These are phyloP conservation scores for Moniliella sp. DNA, from an alignment of 1,284 basidiomycete species.

Conservation along the genomic window DNA sequence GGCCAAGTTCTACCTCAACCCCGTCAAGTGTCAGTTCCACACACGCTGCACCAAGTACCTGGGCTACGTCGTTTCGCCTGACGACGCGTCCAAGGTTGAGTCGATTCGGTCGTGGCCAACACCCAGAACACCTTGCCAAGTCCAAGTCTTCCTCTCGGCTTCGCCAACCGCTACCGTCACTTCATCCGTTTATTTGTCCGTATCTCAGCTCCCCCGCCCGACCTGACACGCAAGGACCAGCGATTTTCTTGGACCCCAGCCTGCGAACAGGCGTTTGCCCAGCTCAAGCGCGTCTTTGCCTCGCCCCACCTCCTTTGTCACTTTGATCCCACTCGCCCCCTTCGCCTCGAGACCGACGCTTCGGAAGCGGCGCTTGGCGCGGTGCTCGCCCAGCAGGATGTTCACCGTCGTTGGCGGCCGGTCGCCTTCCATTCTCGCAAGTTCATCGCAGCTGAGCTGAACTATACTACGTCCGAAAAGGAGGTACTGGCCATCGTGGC, in stretches of 20 bases:
- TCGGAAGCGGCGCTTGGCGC: constrained; percentile 3
- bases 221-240: constrained; percentile 1
- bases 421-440: constrained; percentile 7
- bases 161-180: constrained; percentile 3
- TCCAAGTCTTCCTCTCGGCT: constrained; percentile 3
- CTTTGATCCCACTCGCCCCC: no score
- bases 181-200: constrained; percentile 2
- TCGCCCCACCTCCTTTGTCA: constrained; percentile 1
- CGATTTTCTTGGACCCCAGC: constrained; percentile 1
- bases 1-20: constrained; percentile 2
- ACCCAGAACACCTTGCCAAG: constrained; percentile 23
- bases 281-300: constrained; percentile 3
- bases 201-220: constrained; percentile 1
- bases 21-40: constrained; percentile 4
- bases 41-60: constrained; percentile 35
- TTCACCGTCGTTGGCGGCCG: constrained; percentile 3
- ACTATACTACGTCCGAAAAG: constrained; percentile 40
- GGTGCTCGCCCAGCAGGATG: constrained; percentile 2
- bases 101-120: constrained; percentile 35
- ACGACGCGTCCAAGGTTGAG: constrained; percentile 35
- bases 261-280: constrained; percentile 1
- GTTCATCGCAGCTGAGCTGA: constrained; percentile 32
- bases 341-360: constrained; percentile 2
- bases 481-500: constrained; percentile 35
- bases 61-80: constrained; percentile 33